Base-by-base conservation (phyloP, 2,329 filamentous ascomycete genomes). In the Curvularia eragrostidis region DNA sequence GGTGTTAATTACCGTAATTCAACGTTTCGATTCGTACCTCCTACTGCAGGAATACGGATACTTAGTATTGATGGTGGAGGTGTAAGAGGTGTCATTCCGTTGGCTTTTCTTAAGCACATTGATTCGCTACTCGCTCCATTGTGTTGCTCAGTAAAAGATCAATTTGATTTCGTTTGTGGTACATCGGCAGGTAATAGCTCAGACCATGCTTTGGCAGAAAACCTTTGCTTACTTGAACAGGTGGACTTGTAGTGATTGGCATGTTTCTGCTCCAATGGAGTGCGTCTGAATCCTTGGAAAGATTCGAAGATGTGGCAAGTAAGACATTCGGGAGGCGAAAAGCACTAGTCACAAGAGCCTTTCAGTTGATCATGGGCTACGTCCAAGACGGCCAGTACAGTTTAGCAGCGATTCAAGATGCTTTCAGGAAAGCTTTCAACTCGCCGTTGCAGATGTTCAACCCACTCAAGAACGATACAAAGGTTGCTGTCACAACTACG, bases 401-500 rank as follows among this genome's bases (percentile, higher is more conserved):
- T 39, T 62, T 67, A 3, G 30, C 49, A 19, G 56, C 63, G 8
- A 69, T 74, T 18, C 56, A 74, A 48, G 52, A 62, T 5, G 59
- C 67, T 2, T 75, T 74, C 44, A 47, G 56, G 30, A 53, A 51
- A n/a, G 50, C 56, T 4, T 54, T 61, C 9, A 59, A 57, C n/a
- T 54, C 48, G 3, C 43, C 56, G 0, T 46, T 55, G 2, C 58
- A 68, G 42, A 67, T 74, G 60, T 75, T 75, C 43, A 71, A 73
- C 44, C 67, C 63, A 0, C 46, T 73, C 1, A 49, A 26, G 5
- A 61, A 62, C 28, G 58, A 69, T 18, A 70, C 64, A 0, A 73
- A 73, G 52, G 66, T 74, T 3, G 67, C 67, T 6, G 66, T 75
- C 10, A 73, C 68, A 4, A 70, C 70, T 8, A 72, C 65, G 3